Evolutionary conservation across 139 green algal species (phyloP).

Genomic region (Monoraphidium neglectum): DNA sequence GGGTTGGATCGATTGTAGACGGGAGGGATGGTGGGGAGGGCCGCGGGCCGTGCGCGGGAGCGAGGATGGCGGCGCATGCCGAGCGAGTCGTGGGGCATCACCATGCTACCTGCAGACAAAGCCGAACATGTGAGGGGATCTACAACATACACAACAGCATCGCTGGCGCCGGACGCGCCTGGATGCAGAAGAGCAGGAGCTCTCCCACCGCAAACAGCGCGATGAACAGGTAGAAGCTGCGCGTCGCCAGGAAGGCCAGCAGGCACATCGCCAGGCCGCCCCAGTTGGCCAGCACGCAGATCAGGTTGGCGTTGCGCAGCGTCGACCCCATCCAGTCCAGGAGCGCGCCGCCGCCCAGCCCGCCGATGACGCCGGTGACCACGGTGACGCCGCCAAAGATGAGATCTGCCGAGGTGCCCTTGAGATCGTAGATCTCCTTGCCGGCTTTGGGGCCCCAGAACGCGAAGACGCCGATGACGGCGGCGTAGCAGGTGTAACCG

Average conservation of each 20-base stretch:
- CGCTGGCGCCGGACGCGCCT: too few relatives aligned
- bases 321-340: constrained; percentile 80
- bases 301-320: constrained; percentile 57
- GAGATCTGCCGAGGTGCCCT: constrained; percentile 66
- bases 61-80: neutral
- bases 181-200: constrained; percentile 73
- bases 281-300: constrained; percentile 56
- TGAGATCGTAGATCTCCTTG: constrained; percentile 38
- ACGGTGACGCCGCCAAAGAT: constrained; percentile 91
- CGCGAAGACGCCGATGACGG: constrained; percentile 79
- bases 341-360: constrained; percentile 71
- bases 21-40: neutral
- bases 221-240: constrained; percentile 62
- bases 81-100: neutral
- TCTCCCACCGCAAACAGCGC: constrained; percentile 66
- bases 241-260: constrained; percentile 52
- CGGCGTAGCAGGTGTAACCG: constrained; percentile 70
- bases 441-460: constrained; percentile 57
- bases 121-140: constrained; percentile 1
- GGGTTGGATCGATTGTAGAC: constrained; percentile 52
- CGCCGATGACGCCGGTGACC: constrained; percentile 78
- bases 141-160: constrained; percentile 19
- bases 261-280: constrained; percentile 60
- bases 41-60: neutral
- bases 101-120: constrained; percentile 6